Evolutionary conservation across 495 filamentous ascomycete genomes (phyloP).

Genomic region (Penicillium malachiteum): DNA sequence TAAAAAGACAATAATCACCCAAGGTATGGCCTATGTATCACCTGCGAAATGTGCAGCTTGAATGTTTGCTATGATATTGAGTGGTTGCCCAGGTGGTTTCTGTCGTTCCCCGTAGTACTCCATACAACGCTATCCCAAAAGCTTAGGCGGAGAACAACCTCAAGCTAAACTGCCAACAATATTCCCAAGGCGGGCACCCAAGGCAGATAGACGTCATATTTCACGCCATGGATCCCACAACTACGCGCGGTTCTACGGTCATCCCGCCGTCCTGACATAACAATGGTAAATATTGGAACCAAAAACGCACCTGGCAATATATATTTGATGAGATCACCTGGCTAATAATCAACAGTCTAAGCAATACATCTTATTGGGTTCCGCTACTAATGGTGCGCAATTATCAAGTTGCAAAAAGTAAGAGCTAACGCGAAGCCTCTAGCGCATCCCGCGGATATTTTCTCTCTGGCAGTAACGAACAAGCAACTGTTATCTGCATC

Average conservation of each 20-base stretch:
- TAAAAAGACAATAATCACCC: too few species aligned
- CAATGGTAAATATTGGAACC: not conserved
- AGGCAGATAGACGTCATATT: conserved; percentile 15
- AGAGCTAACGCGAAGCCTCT: conserved; percentile 20
- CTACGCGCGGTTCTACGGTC: not conserved
- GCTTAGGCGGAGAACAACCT: not conserved
- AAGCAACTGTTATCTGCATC: conserved; percentile 76
- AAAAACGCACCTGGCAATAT: not conserved
- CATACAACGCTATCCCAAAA: not conserved
- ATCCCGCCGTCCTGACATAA: too few species aligned
- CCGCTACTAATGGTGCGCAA: conserved; percentile 75
- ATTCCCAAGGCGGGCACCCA: conserved; percentile 8
- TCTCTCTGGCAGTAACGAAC: conserved; percentile 79
- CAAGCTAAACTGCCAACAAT: not conserved
- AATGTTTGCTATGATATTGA: too few species aligned
- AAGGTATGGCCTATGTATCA: too few species aligned
- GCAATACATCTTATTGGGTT: conserved; percentile 92
- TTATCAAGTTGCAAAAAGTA: conserved; percentile 6
- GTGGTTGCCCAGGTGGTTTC: too few species aligned
- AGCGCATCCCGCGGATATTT: conserved; percentile 90
- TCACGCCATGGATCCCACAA: not conserved
- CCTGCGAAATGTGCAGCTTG: too few species aligned
- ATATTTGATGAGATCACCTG: not conserved
- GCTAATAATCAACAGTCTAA: conserved; percentile 66
- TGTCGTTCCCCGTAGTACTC: not conserved